phyloP scores from a whole-genome alignment of 768 basidiomycete genomes.

The Tylopilus balloui region DNA sequence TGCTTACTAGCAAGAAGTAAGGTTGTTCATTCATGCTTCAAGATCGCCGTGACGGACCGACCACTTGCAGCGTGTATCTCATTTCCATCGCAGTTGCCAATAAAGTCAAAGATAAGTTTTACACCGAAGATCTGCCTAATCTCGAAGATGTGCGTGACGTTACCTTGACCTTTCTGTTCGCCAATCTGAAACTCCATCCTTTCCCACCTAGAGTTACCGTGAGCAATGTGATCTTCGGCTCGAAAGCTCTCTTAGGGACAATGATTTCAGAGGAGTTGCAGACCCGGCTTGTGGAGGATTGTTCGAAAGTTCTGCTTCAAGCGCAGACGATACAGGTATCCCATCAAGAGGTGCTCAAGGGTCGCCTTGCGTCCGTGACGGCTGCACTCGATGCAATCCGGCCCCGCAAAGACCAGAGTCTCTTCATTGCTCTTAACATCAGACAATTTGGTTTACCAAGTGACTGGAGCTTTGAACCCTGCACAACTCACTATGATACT shows the following conservation, averaged over 20 bases:
- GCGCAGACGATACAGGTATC: slow-evolving; percentile 54
- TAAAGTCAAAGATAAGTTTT: slow-evolving; percentile 64
- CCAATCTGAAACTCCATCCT: slow-evolving; percentile 5
- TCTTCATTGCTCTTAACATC: slow-evolving; percentile 71
- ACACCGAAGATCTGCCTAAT: slow-evolving; percentile 59
- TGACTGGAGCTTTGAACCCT: slow-evolving; percentile 77
- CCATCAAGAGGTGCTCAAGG: slow-evolving; percentile 58
- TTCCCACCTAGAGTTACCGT: slow-evolving; percentile 66
- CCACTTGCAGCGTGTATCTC: slow-evolving; percentile 52
- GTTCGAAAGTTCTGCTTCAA: slow-evolving; percentile 50
- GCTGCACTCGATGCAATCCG: slow-evolving; percentile 49
- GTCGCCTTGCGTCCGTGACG: slow-evolving; percentile 44
- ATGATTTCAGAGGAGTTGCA: slow-evolving; percentile 62
- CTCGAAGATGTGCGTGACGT: slow-evolving; percentile 62
- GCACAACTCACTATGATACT: slow-evolving; percentile 69
- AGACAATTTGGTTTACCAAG: slow-evolving; percentile 58
- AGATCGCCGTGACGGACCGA: neutral
- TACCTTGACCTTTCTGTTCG: slow-evolving; percentile 9
- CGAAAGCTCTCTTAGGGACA: neutral
- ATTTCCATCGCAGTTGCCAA: slow-evolving; percentile 71
- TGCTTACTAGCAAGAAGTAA: slow-evolving; percentile 81
- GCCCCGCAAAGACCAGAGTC: slow-evolving; percentile 55
- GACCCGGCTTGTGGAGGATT: slow-evolving; percentile 52
- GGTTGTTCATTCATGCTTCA: slow-evolving; percentile 6
- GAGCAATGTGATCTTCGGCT: slow-evolving; percentile 9